Evolutionary conservation across 2,329 filamentous ascomycete species (phyloP).

Genomic region (Camillea tinctor): DNA sequence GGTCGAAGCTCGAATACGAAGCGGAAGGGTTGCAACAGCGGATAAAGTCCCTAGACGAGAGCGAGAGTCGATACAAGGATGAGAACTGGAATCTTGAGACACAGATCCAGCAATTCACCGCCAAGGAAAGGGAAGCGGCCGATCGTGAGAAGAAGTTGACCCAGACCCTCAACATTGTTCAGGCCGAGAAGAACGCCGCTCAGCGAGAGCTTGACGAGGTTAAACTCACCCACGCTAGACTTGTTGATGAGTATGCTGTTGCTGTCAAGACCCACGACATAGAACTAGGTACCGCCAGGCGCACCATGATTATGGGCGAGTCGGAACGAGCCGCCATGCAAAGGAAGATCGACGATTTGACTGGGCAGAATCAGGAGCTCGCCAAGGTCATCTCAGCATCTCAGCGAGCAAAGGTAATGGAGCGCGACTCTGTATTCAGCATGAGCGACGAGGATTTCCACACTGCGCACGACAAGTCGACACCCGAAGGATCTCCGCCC

Average conservation of each 20-base stretch:
- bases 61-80: slow-evolving; percentile 93
- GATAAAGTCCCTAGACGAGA: slow-evolving; percentile 82
- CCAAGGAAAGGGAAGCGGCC: slow-evolving; percentile 69
- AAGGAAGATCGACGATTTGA: slow-evolving; percentile 83
- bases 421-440: slow-evolving; percentile 60
- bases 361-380: slow-evolving; percentile 85
- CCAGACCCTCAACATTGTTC: slow-evolving; percentile 66
- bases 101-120: slow-evolving; percentile 78
- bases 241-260: slow-evolving; percentile 76
- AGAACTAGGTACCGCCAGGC: slow-evolving; percentile 80
- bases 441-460: slow-evolving; percentile 63
- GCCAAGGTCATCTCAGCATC: slow-evolving; percentile 73
- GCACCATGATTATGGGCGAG: slow-evolving; percentile 75
- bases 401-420: slow-evolving; percentile 64
- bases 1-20: slow-evolving; percentile 78
- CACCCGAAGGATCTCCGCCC: slow-evolving; percentile 87
- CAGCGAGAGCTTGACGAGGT: slow-evolving; percentile 92
- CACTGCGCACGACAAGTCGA: slow-evolving; percentile 65
- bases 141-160: slow-evolving; percentile 82
- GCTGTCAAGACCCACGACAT: slow-evolving; percentile 82
- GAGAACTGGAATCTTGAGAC: slow-evolving; percentile 98
- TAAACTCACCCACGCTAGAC: slow-evolving; percentile 73
- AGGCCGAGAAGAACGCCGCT: slow-evolving; percentile 71
- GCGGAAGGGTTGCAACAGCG: slow-evolving; percentile 76
- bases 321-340: slow-evolving; percentile 76